Evolutionary conservation across 148 eudicot species (phyloP), one percentile per base, ranked within the genome.

Genomic region (Drosera capensis): DNA sequence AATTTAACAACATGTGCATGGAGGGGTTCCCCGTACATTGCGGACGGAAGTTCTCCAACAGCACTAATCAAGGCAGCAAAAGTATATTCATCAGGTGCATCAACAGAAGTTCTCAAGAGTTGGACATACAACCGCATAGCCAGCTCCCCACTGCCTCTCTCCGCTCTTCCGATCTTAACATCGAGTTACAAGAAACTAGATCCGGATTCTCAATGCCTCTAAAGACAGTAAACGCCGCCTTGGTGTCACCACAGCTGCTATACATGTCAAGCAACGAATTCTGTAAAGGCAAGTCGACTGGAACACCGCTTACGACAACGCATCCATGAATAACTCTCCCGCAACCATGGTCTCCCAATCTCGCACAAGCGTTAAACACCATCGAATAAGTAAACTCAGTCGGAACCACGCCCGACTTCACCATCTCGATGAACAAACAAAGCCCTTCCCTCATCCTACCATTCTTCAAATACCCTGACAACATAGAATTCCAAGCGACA

Each of bases 251-350:
- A 45, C 82, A 82, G 60, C 71, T 74, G 43, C 77, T 79, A 52
- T 87, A 87, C 90, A 87, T 77, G 51, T 87, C 85, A 40, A 87
- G 57, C 55, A 87, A 59, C 20, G 94, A 72, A 67, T 87, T 87
- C 49, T 68, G 68, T 71, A 82, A 66, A 7, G 82, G 82, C 49
- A 82, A 61, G 63, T 87, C 94, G 19, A 62, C 17, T 12, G 55
- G 45, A n/a, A 57, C 66, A 18, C 81, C 77, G 20, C 74, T 74
- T 7, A 57, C 31, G 30, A 79, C 57, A 36, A 72, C 55, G n/a
- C 54, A 74, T 28, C 62, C 80, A 60, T 87, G 96, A 36, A 52
- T 36, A 19, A 83, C 43, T 54, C 52, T 57, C 46, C 94, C 96
- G 46, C 28, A 49, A 46, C 26, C 58, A 56, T 68, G 51, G 52